Percentiles rank a stretch among this genome's conserved stretches.
phyloP scores from a whole-genome alignment of 176 grass and related monocot species.

The Metroxylon sagu region DNA sequence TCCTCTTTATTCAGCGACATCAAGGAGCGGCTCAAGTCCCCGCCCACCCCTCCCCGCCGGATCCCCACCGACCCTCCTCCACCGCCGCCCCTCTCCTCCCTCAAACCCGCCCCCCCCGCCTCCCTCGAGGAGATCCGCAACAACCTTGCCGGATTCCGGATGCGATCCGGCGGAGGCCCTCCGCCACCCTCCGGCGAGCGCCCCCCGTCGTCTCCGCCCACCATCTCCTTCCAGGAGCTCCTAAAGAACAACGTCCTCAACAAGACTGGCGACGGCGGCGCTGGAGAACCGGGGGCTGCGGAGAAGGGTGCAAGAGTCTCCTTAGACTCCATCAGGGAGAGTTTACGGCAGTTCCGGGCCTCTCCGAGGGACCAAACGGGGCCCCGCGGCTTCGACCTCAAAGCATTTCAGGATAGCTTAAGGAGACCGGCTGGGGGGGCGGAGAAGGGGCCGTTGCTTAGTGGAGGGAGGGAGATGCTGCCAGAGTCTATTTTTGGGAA shows the following conservation, averaged over 20 bases:
- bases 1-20: slow-evolving; percentile 36
- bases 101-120: neutral
- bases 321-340: slow-evolving; percentile 15
- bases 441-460: neutral
- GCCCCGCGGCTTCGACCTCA: neutral
- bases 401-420: slow-evolving; percentile 5
- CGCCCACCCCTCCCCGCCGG: slow-evolving; percentile 23
- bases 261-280: slow-evolving; percentile 5
- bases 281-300: neutral
- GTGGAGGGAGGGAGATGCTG: neutral
- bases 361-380: neutral
- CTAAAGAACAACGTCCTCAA: slow-evolving; percentile 9
- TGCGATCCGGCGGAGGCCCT: neutral
- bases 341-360: slow-evolving; percentile 8
- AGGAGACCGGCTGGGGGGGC: neutral
- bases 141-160: slow-evolving; percentile 25
- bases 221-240: slow-evolving; percentile 34
- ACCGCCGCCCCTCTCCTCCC: slow-evolving; percentile 9
- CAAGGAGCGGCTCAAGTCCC: slow-evolving; percentile 27
- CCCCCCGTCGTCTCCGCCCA: neutral
- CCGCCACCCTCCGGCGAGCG: neutral
- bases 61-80: slow-evolving; percentile 17
- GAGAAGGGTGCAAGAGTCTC: neutral
- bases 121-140: slow-evolving; percentile 18
- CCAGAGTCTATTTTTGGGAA: slow-evolving; percentile 14